These are phyloP conservation scores for Vaccinium darrowii DNA, from an alignment of 148 eudicot genomes.

Conservation along the genomic window DNA sequence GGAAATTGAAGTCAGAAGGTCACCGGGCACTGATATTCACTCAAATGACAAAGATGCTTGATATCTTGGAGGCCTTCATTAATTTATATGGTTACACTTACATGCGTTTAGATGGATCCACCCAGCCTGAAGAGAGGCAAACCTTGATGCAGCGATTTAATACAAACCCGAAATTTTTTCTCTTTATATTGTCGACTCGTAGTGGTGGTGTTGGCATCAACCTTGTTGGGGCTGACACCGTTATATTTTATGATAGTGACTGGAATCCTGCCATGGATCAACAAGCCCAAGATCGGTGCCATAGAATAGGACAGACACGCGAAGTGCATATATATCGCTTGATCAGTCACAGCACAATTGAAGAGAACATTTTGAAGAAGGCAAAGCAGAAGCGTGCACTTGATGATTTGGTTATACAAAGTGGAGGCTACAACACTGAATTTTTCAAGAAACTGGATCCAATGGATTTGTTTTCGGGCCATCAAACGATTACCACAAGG, in stretches of 20 bases:
- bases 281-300: constrained; percentile 99
- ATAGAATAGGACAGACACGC: constrained; percentile 97
- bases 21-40: constrained; percentile 94
- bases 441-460: constrained; percentile 98
- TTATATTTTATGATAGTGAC: constrained; percentile 92
- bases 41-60: constrained; percentile 99
- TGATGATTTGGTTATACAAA: constrained; percentile 95
- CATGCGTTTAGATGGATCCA: constrained; percentile 99
- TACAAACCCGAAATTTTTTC: constrained; percentile 92
- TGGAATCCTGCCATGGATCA: constrained; percentile 99
- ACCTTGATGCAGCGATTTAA: constrained; percentile 98
- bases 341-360: constrained; percentile 92
- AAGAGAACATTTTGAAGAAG: constrained; percentile 92
- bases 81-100: constrained; percentile 94
- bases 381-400: constrained; percentile 99
- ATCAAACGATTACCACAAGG: constrained; percentile 42
- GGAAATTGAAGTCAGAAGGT: constrained; percentile 89
- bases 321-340: constrained; percentile 95
- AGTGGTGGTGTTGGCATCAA: constrained; percentile 99
- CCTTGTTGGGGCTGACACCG: constrained; percentile 98
- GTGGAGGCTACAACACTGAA: constrained; percentile 97
- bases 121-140: constrained; percentile 99
- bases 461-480: constrained; percentile 90
- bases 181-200: constrained; percentile 93
- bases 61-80: constrained; percentile 91